Evolutionary conservation across 352 stramenopile species (phyloP), one percentile per base, ranked within the genome.

Genomic region (Phytophthora meadii): DNA sequence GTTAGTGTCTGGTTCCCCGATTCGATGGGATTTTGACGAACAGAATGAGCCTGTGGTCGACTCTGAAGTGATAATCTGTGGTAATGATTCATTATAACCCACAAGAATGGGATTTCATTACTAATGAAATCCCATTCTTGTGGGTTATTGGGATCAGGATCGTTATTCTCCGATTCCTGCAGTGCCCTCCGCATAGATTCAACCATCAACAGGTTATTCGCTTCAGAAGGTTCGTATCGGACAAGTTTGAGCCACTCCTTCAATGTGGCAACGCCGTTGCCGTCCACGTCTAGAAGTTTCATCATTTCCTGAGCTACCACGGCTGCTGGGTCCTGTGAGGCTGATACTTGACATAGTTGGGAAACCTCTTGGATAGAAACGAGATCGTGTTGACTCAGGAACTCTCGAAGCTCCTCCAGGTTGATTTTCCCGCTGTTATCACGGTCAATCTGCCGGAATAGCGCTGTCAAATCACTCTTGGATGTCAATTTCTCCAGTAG

Each of bases 401-500:
- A 93, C 5, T n/a, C 15, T 24, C 78, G 58, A 3, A 93, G 48
- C 49, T 91, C 82, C 22, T 76, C 63, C 40, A 60, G 61, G 22
- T 76, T 86, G 32, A 93, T 75, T 67, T 91, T 84, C 15, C 68
- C 70, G 61, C 77, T 91, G 27, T 54, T 46, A 50, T 93, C 75
- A 15, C 41, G 22, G 34, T 91, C 82, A 10, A 90, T 84, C 10
- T 61, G 52, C 17, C 58, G 54, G 22, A 93, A 93, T 4, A 90
- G 59, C 6, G 51, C 34, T 6, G 46, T 63, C 12, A 87, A 34
- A n/a, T 47, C 52, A 6, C 59, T 28, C 17, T 58, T 57, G 9
- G n/a, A 42, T 41, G 42, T 34, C 11, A 77, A 41, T 2, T 74
- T 73, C 4, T 51, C 46, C 15, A 82, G 34, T 24, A 77, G 5